A percentile compares a stretch with the other conserved stretches of the same genome.
Evolutionary conservation across 192 early-diverging fungal species (phyloP).

Genomic region (Lunasporangiospora selenospora): DNA sequence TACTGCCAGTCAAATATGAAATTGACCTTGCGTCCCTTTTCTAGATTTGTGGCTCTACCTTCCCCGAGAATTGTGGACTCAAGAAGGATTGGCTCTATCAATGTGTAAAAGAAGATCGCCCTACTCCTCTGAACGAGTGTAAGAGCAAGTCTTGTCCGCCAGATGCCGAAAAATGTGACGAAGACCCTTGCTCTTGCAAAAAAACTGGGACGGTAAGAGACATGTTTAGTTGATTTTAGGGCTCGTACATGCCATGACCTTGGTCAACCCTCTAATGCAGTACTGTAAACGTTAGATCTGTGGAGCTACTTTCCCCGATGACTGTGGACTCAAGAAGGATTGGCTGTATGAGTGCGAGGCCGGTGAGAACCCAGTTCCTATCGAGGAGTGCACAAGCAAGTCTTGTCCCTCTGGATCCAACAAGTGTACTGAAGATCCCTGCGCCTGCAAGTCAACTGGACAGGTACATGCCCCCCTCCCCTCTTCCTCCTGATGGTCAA

Average conservation of each 20-base stretch:
- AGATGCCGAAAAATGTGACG: background rate
- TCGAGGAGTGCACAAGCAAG: background rate
- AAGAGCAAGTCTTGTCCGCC: background rate
- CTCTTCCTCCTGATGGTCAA: too few relatives aligned
- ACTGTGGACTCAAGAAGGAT: background rate
- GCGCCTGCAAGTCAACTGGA: background rate
- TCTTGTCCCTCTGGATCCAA: background rate
- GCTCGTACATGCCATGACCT: background rate
- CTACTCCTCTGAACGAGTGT: background rate
- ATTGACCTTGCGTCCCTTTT: too few relatives aligned
- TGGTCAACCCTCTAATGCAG: too few relatives aligned
- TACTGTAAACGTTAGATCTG: too few relatives aligned
- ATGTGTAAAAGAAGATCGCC: too few relatives aligned
- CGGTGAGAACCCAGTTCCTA: background rate
- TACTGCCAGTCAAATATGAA: too few relatives aligned
- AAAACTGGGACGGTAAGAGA: background rate
- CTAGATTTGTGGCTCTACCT: background rate
- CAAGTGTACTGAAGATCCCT: background rate
- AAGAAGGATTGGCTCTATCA: too few relatives aligned
- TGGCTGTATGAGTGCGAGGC: background rate
- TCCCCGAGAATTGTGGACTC: slow-evolving; percentile 1
- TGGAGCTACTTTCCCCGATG: too few relatives aligned
- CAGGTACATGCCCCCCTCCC: too few relatives aligned
- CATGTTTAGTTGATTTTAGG: background rate
- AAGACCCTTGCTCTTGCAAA: too few relatives aligned